phyloP scores from a whole-genome alignment of 352 stramenopile species.

The Globisporangium cylindrosporum region DNA sequence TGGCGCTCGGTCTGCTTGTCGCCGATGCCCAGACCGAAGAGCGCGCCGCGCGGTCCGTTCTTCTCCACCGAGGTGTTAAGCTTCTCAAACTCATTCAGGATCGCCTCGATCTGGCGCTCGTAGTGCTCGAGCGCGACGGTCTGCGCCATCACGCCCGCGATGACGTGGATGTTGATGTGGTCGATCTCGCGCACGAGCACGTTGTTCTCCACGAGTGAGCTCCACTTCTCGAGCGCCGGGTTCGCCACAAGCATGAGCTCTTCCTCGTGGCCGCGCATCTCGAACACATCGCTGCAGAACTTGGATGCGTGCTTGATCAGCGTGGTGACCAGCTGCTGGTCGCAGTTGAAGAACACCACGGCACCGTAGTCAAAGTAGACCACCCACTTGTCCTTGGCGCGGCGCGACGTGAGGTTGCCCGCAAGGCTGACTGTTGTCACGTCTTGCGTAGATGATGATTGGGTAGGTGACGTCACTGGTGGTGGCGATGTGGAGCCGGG shows the following conservation, averaged over 20 bases:
- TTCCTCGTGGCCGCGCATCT: slow-evolving; percentile 77
- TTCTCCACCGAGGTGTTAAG: slow-evolving; percentile 89
- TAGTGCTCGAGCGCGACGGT: slow-evolving; percentile 96
- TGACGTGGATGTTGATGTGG: slow-evolving; percentile 89
- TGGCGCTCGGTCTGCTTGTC: slow-evolving; percentile 60
- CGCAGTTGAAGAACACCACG: slow-evolving; percentile 92
- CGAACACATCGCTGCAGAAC: slow-evolving; percentile 76
- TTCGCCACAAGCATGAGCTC: slow-evolving; percentile 73
- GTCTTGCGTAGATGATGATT: slow-evolving; percentile 17
- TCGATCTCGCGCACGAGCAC: slow-evolving; percentile 80
- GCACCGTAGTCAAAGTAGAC: slow-evolving; percentile 92
- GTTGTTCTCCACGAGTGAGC: slow-evolving; percentile 80
- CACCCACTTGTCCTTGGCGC: slow-evolving; percentile 89
- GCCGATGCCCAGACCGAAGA: slow-evolving; percentile 55
- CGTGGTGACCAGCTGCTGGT: slow-evolving; percentile 68
- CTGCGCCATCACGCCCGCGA: slow-evolving; percentile 94
- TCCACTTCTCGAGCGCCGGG: slow-evolving; percentile 71
- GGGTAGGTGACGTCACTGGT: slow-evolving; percentile 13
- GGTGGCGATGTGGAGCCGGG: background rate
- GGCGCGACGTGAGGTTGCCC: slow-evolving; percentile 57
- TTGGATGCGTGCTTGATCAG: slow-evolving; percentile 74
- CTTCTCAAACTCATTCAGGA: slow-evolving; percentile 93
- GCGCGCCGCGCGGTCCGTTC: slow-evolving; percentile 62
- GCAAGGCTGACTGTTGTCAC: slow-evolving; percentile 47
- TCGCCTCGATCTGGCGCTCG: slow-evolving; percentile 93